Evolutionary conservation across 441 rosid genomes (phyloP).

Genomic region (Macaranga tanarius): DNA sequence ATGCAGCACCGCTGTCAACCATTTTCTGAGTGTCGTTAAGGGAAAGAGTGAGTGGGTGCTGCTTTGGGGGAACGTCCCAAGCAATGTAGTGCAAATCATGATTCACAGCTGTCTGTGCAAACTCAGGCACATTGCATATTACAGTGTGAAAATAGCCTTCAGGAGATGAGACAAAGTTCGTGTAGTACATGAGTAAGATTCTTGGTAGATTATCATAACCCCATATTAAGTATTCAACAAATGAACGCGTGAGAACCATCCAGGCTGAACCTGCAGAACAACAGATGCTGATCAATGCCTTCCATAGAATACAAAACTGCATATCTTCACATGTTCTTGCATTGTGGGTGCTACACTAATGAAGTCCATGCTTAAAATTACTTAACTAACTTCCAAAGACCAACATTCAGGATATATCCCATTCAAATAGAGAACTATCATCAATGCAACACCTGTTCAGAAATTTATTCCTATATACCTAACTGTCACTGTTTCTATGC

Average conservation of each 20-base stretch:
- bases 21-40: constrained; percentile 60
- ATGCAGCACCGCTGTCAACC: constrained; percentile 74
- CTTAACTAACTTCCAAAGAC: neutral
- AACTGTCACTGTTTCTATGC: neutral
- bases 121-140: constrained; percentile 86
- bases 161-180: constrained; percentile 92
- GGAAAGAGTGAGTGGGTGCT: constrained; percentile 78
- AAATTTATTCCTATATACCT: neutral
- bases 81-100: constrained; percentile 90
- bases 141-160: constrained; percentile 98
- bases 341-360: neutral
- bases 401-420: constrained; percentile 8
- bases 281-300: constrained; percentile 6
- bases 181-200: constrained; percentile 82
- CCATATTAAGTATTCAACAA: constrained; percentile 86
- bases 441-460: neutral
- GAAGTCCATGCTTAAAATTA: neutral
- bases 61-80: constrained; percentile 88
- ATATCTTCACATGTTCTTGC: constrained; percentile 1
- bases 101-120: constrained; percentile 59
- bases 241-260: constrained; percentile 84
- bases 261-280: constrained; percentile 85
- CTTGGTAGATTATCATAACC: constrained; percentile 98
- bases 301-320: neutral
- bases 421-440: neutral